Evolutionary conservation across 495 filamentous ascomycete genomes (phyloP), one percentile per base, ranked within the genome.

Genomic region (Sordaria brevicollis): DNA sequence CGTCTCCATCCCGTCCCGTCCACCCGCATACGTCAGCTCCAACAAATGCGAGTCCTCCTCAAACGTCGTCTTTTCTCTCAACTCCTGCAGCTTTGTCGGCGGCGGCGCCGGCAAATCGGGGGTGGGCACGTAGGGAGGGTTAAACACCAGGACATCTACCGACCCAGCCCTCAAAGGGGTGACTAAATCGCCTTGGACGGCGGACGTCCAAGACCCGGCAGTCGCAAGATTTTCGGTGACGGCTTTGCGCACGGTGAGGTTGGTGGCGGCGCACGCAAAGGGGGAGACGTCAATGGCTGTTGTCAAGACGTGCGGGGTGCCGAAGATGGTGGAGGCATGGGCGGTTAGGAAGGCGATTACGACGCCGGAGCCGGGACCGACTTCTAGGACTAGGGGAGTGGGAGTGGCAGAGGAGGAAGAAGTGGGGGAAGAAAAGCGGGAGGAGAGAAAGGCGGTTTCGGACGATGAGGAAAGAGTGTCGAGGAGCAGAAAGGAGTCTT

Each of bases 91-190:
- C 29, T 39, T 35, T 9, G 65, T 65, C 11, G 39, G 37, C 13
- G 67, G 69, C 10, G 81, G 82, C 2, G 86, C 69, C 9, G 79
- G 94, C 34, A 96, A 74, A n/a, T 87, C 86, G 17, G 86, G 81
- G 1, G 93, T 94, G 5, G 95, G 95, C 7, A 98, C 95, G 74
- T 99, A 99, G 0, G 95, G 95, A 37, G 95, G 95, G 76, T 99
- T 99, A 85, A 98, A 98, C 36, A 99, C 85, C 35, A 98, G 82
- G 29, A 99, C 86, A 76, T 98, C 95, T 0, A 96, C 87, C 38
- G 76, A 75, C 3, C 83, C 79, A 0, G 79, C 72, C 2, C 85
- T 82, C 6, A 97, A 69, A 2, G 89, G 79, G 13, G 83, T 76
- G 9, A 82, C 79, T 0, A 99, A 83, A 74, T 97, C 90, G 5